phyloP scores from a whole-genome alignment of 176 grass and related monocot genomes.

The Rhynchospora breviuscula region DNA sequence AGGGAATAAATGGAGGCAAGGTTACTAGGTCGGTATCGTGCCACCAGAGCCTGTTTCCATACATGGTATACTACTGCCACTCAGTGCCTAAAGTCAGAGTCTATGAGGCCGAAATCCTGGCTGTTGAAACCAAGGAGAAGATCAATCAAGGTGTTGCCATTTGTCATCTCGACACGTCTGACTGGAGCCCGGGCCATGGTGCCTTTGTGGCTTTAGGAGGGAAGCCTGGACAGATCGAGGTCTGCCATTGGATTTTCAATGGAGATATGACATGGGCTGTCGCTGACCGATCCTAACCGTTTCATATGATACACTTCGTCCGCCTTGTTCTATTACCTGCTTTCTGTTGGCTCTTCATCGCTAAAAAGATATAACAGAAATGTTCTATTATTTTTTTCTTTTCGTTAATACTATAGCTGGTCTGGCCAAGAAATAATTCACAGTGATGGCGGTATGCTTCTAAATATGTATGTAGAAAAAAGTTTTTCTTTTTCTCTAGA shows the following conservation, averaged over 20 bases:
- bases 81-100: slow-evolving; percentile 72
- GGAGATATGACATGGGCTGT: slow-evolving; percentile 87
- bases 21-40: slow-evolving; percentile 69
- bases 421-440: background rate
- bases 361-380: slow-evolving; percentile 15
- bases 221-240: slow-evolving; percentile 60
- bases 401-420: background rate
- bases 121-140: slow-evolving; percentile 14
- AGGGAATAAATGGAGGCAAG: slow-evolving; percentile 41
- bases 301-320: background rate
- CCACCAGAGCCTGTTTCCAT: slow-evolving; percentile 88
- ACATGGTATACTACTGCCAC: slow-evolving; percentile 89
- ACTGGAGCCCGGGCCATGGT: slow-evolving; percentile 58
- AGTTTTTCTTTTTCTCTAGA: background rate
- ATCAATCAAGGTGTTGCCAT: slow-evolving; percentile 74
- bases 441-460: background rate
- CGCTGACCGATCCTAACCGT: slow-evolving; percentile 29
- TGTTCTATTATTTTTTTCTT: background rate
- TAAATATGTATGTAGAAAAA: slow-evolving; percentile 21
- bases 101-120: slow-evolving; percentile 62
- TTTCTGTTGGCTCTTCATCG: background rate
- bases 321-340: background rate
- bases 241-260: slow-evolving; percentile 89
- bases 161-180: slow-evolving; percentile 80
- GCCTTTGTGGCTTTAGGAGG: slow-evolving; percentile 57